These are phyloP conservation scores for Heliamphora ciliata DNA, from an alignment of 179 eudicot species.

Conservation along the genomic window DNA sequence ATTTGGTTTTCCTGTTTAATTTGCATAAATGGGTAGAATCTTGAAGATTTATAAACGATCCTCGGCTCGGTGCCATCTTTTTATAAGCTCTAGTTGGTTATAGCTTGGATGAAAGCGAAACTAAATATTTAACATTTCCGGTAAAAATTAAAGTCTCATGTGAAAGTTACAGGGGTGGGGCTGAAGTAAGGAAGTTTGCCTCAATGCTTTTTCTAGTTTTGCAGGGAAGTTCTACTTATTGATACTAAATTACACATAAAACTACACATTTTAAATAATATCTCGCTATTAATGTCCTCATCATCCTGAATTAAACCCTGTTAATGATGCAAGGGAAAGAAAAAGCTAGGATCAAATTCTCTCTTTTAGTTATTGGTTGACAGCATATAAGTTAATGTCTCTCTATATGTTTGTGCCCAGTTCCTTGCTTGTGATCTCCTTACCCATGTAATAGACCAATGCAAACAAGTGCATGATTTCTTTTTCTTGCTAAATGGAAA, in stretches of 20 bases:
- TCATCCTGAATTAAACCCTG: background rate
- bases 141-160: background rate
- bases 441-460: background rate
- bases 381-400: background rate
- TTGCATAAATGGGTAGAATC: background rate
- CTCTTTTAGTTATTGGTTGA: background rate
- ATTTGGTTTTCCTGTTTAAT: background rate
- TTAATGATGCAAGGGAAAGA: background rate
- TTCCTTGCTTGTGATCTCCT: background rate
- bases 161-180: slow-evolving; percentile 1
- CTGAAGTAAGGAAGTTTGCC: background rate
- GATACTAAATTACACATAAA: slow-evolving; percentile 5
- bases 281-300: background rate
- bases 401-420: background rate
- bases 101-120: background rate
- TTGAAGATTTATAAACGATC: background rate
- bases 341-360: background rate
- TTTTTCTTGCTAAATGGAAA: background rate
- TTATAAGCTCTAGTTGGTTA: background rate
- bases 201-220: background rate
- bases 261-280: background rate
- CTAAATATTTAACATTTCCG: background rate
- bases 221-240: background rate
- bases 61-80: background rate
- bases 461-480: background rate